Base-by-base conservation (phyloP, 768 basidiomycete genomes). In the Xerocomus potaroensis region DNA sequence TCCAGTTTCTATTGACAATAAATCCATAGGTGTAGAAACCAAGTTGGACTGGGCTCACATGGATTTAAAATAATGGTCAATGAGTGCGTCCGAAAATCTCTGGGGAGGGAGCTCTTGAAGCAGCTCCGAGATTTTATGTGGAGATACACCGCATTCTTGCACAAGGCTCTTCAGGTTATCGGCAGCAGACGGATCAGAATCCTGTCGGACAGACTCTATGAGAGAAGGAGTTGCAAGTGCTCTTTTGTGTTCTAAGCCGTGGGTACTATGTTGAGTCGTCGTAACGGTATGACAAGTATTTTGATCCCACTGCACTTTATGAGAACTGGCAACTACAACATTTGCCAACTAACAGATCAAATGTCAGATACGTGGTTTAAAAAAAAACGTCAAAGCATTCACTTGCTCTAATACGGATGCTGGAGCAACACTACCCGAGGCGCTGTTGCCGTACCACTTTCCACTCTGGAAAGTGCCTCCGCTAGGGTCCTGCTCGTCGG, bases 121-220 rank as follows among this genome's bases (percentile, higher is more conserved):
- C 9, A 97, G 78, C 60, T 95, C 93, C 1, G 86, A 81, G 36
- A 97, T 83, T 66, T 92, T 92, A 50, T 91, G 87, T 1, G 92
- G 89, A 15, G 86, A 81, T 30, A 94, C 90, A 6, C 93, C 93
- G 63, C 89, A 97, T 63, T 97, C 92, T 65, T 88, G 86, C 30
- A 95, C 84, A 29, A 97, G 75, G 36, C 81, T 81, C 61, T 87
- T 86, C 40, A 94, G 69, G 56, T 89, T 92, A 61, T 93, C 90
- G 3, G 80, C 87, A 12, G 91, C 85, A 14, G 74, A 69, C 1
- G 71, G 67, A 42, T 77, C 70, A 31, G 64, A 61, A 45, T 72
- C 68, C 41, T 69, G 70, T 58, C 64, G 58, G 19, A 77, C 74
- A 26, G 69, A 67, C 32, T 71, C 71, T 49, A 76, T 71, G 29